Conservation (phyloP, 2,329 filamentous ascomycete species). For the Penicillium expansum region DNA sequence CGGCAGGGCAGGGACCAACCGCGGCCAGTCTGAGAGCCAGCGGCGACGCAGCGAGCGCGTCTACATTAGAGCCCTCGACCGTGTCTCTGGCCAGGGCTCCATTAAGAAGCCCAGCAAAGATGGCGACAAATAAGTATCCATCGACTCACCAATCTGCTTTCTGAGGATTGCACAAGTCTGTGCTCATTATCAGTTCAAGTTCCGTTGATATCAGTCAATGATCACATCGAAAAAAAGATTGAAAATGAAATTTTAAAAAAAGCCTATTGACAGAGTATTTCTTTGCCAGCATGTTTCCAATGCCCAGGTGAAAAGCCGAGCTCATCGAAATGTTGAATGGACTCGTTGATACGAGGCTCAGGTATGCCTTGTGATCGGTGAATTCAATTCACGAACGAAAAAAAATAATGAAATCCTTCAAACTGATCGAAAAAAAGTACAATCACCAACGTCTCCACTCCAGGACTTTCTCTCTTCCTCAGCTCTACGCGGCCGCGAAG, state of each 20-base stretch:
- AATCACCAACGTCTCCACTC: no score
- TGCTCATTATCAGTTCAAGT: not conserved
- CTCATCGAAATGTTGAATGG: not conserved
- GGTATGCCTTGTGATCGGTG: not conserved
- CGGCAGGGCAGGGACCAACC: slow-evolving; percentile 6
- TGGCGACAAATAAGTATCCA: not conserved
- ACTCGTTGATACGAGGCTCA: not conserved
- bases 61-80: slow-evolving; percentile 2
- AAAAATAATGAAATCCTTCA: not conserved
- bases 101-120: slow-evolving; percentile 6
- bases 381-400: not conserved
- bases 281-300: not conserved
- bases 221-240: not conserved
- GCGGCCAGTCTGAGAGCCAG: slow-evolving; percentile 11
- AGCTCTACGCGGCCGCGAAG: not conserved
- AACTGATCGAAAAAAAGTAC: not conserved
- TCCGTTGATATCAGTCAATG: not conserved
- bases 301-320: not conserved
- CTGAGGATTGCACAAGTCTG: not conserved
- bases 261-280: not conserved
- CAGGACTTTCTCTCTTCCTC: no score
- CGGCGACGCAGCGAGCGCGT: slow-evolving; percentile 5
- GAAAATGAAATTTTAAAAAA: not conserved
- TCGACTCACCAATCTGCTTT: not conserved
- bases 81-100: not conserved